Evolutionary conservation across 169 alveolate genomes (phyloP).

Genomic region (Plasmodium ovale): DNA sequence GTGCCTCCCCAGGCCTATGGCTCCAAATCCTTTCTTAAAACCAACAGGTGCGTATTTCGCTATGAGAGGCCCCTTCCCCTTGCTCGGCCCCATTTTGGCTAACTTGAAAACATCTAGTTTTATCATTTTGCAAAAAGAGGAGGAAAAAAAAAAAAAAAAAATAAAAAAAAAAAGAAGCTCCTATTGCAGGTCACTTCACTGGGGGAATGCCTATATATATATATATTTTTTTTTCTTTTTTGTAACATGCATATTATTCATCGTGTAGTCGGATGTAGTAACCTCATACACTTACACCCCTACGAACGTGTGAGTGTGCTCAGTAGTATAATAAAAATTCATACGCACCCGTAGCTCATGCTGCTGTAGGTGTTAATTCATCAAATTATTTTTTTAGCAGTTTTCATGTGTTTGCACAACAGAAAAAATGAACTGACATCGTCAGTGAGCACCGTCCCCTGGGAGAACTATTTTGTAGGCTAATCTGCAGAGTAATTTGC

Average conservation of each 20-base stretch:
- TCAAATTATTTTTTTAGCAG: no score
- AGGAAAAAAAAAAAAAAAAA: neutral
- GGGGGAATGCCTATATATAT: no score
- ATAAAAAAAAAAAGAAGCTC: neutral
- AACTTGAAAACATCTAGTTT: conserved; percentile 69
- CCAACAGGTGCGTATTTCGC: conserved; percentile 90
- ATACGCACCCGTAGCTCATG: no score
- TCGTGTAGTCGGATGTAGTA: neutral
- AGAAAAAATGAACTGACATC: no score
- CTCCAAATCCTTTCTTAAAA: conserved; percentile 91
- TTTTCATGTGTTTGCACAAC: no score
- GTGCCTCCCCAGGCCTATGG: conserved; percentile 90
- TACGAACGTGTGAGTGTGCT: no score
- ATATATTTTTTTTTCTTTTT: neutral
- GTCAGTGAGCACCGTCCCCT: no score
- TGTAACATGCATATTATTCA: neutral
- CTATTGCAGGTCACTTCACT: neutral
- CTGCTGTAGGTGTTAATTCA: no score
- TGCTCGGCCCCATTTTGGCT: conserved; percentile 88
- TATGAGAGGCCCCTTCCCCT: conserved; percentile 91
- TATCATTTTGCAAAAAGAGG: conserved; percentile 11
- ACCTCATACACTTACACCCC: no score
- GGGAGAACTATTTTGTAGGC: no score
- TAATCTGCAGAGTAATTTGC: no score
- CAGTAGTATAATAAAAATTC: no score